A percentile compares a stretch with the other conserved stretches of the same genome.
Evolutionary conservation across 2,329 filamentous ascomycete genomes (phyloP).

Genomic region (Colletotrichum limetticola): DNA sequence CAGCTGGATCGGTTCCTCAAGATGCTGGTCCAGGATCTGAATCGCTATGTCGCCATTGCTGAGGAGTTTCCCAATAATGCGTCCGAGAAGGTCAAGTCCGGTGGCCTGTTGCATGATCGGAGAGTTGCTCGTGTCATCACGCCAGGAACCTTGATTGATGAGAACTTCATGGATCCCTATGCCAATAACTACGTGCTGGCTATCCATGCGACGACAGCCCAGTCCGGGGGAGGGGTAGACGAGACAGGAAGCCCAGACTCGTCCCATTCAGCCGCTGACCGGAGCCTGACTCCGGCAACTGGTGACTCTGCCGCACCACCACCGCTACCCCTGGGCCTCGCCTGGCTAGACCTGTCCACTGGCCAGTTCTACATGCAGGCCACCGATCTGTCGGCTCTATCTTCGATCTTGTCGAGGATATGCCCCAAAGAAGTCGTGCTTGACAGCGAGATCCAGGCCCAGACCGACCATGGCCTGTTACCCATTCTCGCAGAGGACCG

Average conservation of each 20-base stretch:
- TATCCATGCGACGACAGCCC: constrained; percentile 64
- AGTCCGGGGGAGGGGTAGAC: neutral
- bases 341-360: constrained; percentile 95
- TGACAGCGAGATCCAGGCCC: constrained; percentile 69
- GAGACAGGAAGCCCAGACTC: neutral
- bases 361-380: constrained; percentile 91
- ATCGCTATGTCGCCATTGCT: constrained; percentile 91
- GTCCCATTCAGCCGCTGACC: constrained; percentile 18
- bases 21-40: constrained; percentile 88
- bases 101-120: constrained; percentile 85
- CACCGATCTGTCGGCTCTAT: constrained; percentile 75
- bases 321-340: constrained; percentile 72
- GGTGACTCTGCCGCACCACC: constrained; percentile 21
- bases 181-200: constrained; percentile 93
- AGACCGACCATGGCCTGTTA: constrained; percentile 71
- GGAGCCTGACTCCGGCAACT: constrained; percentile 22
- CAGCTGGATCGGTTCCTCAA: constrained; percentile 95
- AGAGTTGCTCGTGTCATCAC: constrained; percentile 89
- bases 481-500: constrained; percentile 79
- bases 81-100: constrained; percentile 76
- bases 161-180: constrained; percentile 95
- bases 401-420: constrained; percentile 86
- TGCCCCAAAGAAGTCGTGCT: constrained; percentile 87
- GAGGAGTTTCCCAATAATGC: constrained; percentile 88
- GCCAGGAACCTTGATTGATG: constrained; percentile 94